These are phyloP conservation scores for Fusarium caatingaense DNA, from an alignment of 2,329 filamentous ascomycete species.

Conservation along the genomic window DNA sequence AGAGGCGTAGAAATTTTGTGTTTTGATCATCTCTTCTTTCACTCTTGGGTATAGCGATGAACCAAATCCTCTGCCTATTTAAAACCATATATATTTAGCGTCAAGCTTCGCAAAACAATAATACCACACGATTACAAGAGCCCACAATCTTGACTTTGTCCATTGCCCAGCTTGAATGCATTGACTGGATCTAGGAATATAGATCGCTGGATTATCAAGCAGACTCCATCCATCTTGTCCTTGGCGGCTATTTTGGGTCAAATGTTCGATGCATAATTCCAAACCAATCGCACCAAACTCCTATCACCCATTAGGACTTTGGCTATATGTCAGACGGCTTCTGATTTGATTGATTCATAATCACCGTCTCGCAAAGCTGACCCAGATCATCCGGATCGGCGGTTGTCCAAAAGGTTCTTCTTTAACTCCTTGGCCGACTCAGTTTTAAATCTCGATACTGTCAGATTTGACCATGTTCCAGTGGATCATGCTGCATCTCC, in stretches of 20 bases:
- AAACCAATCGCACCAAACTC: constrained; percentile 2
- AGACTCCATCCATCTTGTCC: background rate
- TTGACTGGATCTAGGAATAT: background rate
- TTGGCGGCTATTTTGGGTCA: constrained; percentile 6
- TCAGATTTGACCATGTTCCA: constrained; percentile 13
- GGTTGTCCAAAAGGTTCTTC: background rate
- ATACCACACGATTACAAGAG: background rate
- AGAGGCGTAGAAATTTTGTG: constrained; percentile 34
- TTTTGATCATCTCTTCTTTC: constrained; percentile 16
- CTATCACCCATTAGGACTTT: constrained; percentile 1
- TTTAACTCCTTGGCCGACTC: constrained; percentile 12
- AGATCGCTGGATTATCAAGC: constrained; percentile 23
- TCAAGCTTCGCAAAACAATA: constrained; percentile 27
- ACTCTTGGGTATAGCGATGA: constrained; percentile 23
- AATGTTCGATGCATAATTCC: background rate
- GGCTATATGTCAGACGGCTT: constrained; percentile 10
- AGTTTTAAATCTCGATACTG: constrained; percentile 30
- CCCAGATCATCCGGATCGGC: constrained; percentile 12
- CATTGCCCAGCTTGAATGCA: background rate
- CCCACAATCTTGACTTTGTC: background rate
- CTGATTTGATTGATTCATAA: constrained; percentile 25
- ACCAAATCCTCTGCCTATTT: constrained; percentile 32
- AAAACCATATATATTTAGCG: constrained; percentile 22
- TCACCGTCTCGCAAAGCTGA: constrained; percentile 14
- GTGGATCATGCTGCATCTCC: constrained; percentile 21